Base-by-base conservation (phyloP, 1,284 basidiomycete species). In the Leucoagaricus sp. region DNA sequence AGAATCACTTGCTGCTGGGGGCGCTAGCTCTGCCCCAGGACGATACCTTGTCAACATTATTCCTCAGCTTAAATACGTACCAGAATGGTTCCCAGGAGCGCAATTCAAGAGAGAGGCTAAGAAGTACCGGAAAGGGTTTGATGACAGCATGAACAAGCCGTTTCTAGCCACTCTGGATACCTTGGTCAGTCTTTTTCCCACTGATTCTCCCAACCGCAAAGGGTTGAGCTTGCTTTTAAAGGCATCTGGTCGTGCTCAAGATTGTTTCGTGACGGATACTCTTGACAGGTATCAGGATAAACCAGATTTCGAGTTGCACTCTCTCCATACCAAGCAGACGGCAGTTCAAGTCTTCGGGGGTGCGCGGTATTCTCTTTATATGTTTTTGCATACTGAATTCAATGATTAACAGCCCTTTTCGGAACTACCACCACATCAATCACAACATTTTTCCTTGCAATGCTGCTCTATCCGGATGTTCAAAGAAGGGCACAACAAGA, bases 401-500 rank as follows among this genome's bases (percentile, higher is more conserved):
- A 36, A 21, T n/a, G n/a, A 21, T 5, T 3, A n/a, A 2, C 28
- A 60, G 59, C 50, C 25, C 52, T 41, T 17, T 54, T 47, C 25
- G 59, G 57, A 34, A 53, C 56, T 8, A 55, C 53, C 26, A 53
- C 21, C 41, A 44, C 60, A 13, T 44, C 55, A 21, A 52, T 56
- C 4, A 54, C 52, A 50, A 54, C 57, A 17, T 63, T 56, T 40
- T 19, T 61, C 25, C 47, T 63, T 17, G 68, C 67, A 0, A 67
- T 74, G 61, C 40, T 58, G 13, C 42, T 50, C 2, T 38, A 58
- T 21, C 61, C 61, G 12, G 46, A 57, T 60, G 53, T 65, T 6
- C 62, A 67, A 15, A 9, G 31, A 5, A 49, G 26, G 15, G 48
- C 48, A 9, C 61, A 62, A 28, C 44, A 52, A 28, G 53, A 55